Conservation (phyloP, 2,329 filamentous ascomycete genomes). For the Aurifilum marmelostoma region DNA sequence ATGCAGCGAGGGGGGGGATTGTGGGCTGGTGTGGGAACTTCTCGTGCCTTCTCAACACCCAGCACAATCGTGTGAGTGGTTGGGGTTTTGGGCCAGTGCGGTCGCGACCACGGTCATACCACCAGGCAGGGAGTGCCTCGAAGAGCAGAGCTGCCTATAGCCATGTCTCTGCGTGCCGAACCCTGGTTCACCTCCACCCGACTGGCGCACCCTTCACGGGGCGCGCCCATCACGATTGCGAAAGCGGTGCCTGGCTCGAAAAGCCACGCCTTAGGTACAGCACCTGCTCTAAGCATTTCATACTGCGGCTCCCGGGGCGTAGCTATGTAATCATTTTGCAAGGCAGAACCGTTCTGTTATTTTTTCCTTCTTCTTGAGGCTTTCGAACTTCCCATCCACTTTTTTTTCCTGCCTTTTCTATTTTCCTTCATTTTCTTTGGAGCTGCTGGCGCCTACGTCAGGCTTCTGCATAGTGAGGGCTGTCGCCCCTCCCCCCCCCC, state of each 20-base stretch:
- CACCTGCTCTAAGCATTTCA: not conserved
- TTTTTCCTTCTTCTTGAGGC: not conserved
- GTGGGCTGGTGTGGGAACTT: not conserved
- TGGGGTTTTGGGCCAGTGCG: conserved; percentile 12
- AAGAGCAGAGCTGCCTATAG: not conserved
- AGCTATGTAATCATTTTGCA: not conserved
- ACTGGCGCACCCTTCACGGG: not conserved
- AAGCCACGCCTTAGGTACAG: not conserved
- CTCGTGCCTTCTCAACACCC: not conserved
- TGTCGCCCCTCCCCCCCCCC: not conserved
- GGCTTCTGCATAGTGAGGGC: conserved; percentile 5
- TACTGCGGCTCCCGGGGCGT: not conserved
- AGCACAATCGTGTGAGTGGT: conserved; percentile 2
- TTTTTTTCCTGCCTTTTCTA: no score
- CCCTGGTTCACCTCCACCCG: not conserved
- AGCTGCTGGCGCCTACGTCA: not conserved
- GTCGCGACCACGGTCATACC: not conserved
- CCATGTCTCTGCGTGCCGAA: not conserved
- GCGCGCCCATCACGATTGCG: not conserved
- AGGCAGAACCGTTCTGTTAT: not conserved
- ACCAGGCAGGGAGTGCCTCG: not conserved
- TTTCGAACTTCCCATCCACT: not conserved
- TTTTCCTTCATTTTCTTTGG: not conserved
- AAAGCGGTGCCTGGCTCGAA: not conserved
- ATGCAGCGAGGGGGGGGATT: conserved; percentile 6